Evolutionary conservation across 257 asterid species (phyloP), one percentile per base, ranked within the genome.

Genomic region (Catharanthus roseus): DNA sequence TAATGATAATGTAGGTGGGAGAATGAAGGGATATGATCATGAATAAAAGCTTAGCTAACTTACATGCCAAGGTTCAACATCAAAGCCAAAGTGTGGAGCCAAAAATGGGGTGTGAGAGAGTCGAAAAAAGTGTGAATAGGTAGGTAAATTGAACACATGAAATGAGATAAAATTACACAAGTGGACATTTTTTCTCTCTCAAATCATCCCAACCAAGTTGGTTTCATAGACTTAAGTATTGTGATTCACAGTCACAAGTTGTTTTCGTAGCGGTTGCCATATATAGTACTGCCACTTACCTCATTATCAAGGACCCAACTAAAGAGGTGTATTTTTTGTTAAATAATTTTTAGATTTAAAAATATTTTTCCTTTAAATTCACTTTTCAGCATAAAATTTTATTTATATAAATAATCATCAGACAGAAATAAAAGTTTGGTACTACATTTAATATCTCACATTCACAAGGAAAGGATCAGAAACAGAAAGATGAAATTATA

Each of bases 121-220:
- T 75, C 26, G 75, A 47, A 75, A 80, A 38, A 74, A 83, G 71
- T 75, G 83, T 77, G 73, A 73, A 77, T 75, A 68, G 84, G 87
- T 84, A 78, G 89, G 90, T 88, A 76, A 77, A 79, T 76, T 70
- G 65, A 69, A 72, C 77, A 74, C 84, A 76, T 70, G 83, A 75
- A 82, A 73, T 73, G n/a, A n/a, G n/a, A n/a, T 38, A 86, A 84
- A 80, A 77, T 79, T 77, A 78, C 83, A 71, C 65, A 78, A 80
- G 80, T 85, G 82, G 86, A 74, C 85, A 62, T 68, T 3, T 38
- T n/a, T 36, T 65, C 79, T 67, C 67, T 67, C 80, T 61, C 70
- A 67, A 65, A 71, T 74, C 74, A 74, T 63, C 65, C 53, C 81
- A 75, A 64, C 84, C 85, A 77, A 86, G 82, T 83, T 79, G 82